Conservation (phyloP, 2,329 filamentous ascomycete genomes). For the Thielaviopsis euricoi region DNA sequence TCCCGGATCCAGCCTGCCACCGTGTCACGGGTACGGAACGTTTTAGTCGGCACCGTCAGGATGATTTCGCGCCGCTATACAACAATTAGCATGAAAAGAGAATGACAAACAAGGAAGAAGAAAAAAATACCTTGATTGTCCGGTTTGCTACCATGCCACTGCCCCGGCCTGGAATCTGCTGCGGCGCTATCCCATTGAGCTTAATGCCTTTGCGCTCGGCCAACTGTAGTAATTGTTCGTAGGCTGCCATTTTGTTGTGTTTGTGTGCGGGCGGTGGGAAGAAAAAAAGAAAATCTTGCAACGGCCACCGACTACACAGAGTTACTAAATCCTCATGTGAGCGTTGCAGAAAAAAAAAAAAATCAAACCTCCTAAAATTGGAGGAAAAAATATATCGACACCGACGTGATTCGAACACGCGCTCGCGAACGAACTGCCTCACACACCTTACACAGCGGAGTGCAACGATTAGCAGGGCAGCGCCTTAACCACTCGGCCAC, state of each 20-base stretch:
- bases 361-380: not conserved
- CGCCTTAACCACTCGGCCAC: slow-evolving; percentile 12
- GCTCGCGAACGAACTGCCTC: slow-evolving; percentile 11
- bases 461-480: slow-evolving; percentile 9
- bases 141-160: slow-evolving; percentile 61
- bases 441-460: no score
- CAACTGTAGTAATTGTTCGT: slow-evolving; percentile 48
- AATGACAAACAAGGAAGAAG: not conserved
- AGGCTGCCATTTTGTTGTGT: slow-evolving; percentile 3
- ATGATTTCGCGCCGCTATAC: slow-evolving; percentile 32
- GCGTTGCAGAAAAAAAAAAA: not conserved
- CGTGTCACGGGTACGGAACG: slow-evolving; percentile 48
- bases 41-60: slow-evolving; percentile 45
- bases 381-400: slow-evolving; percentile 9
- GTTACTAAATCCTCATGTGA: not conserved
- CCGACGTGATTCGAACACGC: slow-evolving; percentile 13
- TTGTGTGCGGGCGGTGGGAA: no score
- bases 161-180: slow-evolving; percentile 53
- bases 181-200: slow-evolving; percentile 50
- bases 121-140: slow-evolving; percentile 39
- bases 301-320: not conserved
- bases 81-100: not conserved
- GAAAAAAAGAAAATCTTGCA: not conserved
- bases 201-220: slow-evolving; percentile 45
- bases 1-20: slow-evolving; percentile 36